Base-by-base conservation (phyloP, 352 stramenopile genomes). In the Globisporangium irregulare region DNA sequence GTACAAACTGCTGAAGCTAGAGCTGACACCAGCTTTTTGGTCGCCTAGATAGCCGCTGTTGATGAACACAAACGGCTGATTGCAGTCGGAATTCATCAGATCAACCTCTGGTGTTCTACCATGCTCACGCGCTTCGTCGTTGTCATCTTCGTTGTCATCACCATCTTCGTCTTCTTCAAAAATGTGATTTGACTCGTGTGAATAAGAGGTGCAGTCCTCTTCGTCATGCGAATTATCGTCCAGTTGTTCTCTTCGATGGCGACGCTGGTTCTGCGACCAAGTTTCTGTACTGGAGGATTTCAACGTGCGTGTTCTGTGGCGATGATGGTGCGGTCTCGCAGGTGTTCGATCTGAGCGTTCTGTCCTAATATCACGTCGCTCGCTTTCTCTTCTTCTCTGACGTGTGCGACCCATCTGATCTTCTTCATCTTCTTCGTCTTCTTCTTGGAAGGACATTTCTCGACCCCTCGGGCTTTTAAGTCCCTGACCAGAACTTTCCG, bases 1-100 rank as follows among this genome's bases (percentile, higher is more conserved):
- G 54, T 81, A 84, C 59, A 88, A 27, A 54, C 51, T 70, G 24
- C 63, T 66, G 41, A 74, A 74, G 36, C 65, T 76, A 12, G 32
- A 27, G 54, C n/a, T 48, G 3, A 48, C 24, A 2, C 46, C 41
- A n/a, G 24, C 7, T 22, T 43, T 29, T 4, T 20, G 51, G 18
- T 18, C 34, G 27, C 32, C 24, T 10, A 54, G 32, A n/a, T 69
- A n/a, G 1, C 18, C 34, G 1, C 18, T 27, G 34, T 50, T 73
- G 34, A 71, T 48, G 57, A 70, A 48, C 24, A 60, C 41, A n/a
- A 67, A 66, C 1, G 66, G 54, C 25, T 56, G 48, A 18, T 4
- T 55, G 22, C 46, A 51, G 27, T 71, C 51, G 0, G 59, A 54
- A 48, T 71, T 51, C 12, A 67, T 60, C 7, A 76, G 3, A 1